A percentile compares a stretch with the other conserved stretches of the same genome.
These are phyloP conservation scores for Puccinia horiana DNA, from an alignment of 1,284 basidiomycete species.

Conservation along the genomic window DNA sequence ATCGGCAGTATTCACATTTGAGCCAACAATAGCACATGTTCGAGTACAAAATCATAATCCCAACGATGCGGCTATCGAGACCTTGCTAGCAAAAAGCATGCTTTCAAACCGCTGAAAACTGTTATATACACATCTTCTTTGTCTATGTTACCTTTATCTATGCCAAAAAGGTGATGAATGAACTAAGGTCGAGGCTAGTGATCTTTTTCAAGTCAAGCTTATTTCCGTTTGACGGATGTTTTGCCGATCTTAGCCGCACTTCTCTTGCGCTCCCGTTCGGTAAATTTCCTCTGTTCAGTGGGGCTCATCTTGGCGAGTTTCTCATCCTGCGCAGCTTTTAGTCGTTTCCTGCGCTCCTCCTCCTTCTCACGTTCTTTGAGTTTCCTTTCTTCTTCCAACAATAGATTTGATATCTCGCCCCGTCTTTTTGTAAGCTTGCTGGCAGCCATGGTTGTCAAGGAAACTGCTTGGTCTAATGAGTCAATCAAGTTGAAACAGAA, in stretches of 20 bases:
- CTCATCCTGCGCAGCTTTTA: constrained; percentile 41
- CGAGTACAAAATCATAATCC: background rate
- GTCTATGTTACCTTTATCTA: background rate
- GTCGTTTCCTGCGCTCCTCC: constrained; percentile 39
- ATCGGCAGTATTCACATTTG: no score
- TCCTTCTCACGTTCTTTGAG: constrained; percentile 31
- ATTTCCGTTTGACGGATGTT: constrained; percentile 37
- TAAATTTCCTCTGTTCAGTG: constrained; percentile 39
- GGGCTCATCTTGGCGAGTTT: constrained; percentile 42
- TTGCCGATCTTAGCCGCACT: constrained; percentile 45
- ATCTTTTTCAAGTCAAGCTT: background rate
- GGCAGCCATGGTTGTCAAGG: background rate
- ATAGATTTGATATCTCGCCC: constrained; percentile 12
- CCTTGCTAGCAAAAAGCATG: background rate
- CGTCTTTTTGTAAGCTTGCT: constrained; percentile 32
- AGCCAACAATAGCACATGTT: background rate
- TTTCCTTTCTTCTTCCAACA: constrained; percentile 26
- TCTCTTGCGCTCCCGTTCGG: constrained; percentile 39
- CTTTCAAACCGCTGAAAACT: background rate
- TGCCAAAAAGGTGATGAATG: background rate
- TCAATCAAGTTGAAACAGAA: constrained; percentile 39
- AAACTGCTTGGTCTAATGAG: constrained; percentile 16
- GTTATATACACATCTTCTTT: background rate
- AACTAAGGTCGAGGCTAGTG: background rate
- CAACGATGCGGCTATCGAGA: background rate